Conservation (phyloP, 148 eudicot species). For the Chenopodium suecicum region DNA sequence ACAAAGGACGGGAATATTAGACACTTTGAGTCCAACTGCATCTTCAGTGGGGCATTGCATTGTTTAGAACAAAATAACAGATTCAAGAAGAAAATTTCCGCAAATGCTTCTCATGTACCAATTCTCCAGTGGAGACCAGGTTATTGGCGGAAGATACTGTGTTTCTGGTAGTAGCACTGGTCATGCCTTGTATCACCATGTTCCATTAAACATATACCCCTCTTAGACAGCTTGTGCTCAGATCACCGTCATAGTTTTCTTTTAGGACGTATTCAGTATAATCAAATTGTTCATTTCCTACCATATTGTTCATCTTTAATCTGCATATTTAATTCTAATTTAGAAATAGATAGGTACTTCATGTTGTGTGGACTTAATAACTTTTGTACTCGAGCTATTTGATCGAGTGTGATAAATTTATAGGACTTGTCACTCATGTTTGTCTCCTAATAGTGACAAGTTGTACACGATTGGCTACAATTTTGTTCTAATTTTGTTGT, state of each 20-base stretch:
- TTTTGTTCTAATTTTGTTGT: background rate
- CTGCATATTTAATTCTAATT: conserved; percentile 21
- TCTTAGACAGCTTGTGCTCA: conserved; percentile 15
- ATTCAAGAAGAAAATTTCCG: conserved; percentile 12
- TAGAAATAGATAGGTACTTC: conserved; percentile 12
- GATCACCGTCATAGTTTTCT: conserved; percentile 10
- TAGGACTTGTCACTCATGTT: background rate
- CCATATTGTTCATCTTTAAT: conserved; percentile 2
- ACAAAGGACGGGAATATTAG: conserved; percentile 66
- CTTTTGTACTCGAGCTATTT: background rate
- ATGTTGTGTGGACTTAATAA: background rate
- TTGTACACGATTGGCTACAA: background rate
- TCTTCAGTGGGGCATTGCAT: conserved; percentile 10
- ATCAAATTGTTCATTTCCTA: conserved; percentile 6
- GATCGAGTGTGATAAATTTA: background rate
- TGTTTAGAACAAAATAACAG: conserved; percentile 16
- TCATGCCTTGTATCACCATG: conserved; percentile 18
- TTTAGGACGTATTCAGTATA: conserved; percentile 17
- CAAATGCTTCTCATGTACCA: conserved; percentile 1
- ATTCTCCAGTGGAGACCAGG: conserved; percentile 14
- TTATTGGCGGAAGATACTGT: background rate
- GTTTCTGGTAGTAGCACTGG: conserved; percentile 9
- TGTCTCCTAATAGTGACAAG: background rate
- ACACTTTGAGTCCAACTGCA: conserved; percentile 16
- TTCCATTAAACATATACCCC: conserved; percentile 3